Evolutionary conservation across 2,329 filamentous ascomycete species (phyloP), one percentile per base, ranked within the genome.

Genomic region (Beauveria caledonica): DNA sequence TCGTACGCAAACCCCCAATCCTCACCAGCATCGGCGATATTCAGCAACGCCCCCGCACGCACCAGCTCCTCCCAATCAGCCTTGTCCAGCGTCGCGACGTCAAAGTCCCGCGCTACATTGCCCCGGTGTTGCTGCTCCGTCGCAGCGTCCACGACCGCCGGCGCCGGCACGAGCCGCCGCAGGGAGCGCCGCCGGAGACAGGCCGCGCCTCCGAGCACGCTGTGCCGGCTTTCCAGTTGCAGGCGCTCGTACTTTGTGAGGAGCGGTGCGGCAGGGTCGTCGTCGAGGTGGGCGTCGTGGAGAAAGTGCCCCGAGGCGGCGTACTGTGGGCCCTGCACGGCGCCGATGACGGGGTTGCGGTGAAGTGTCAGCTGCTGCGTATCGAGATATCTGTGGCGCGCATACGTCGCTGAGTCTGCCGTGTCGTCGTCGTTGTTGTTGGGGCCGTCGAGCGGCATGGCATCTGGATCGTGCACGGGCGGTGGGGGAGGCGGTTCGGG

Each of bases 301-400:
- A 78, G 71, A 65, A 77, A 85, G 2, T 84, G 69, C 1, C 72
- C 72, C 0, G 79, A 77, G 1, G 70, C 64, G 1, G 71, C 62
- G 65, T 87, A 87, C 3, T 71, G 69, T 0, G 78, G 77, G 1
- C 84, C 85, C 65, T 87, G 79, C 2, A 85, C 75, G 5, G 76
- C 80, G 29, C 84, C 84, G 29, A 86, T 70, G 6, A 75, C 74
- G 2, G 73, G 78, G 63, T 83, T 76, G 0, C 70, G 68, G 56
- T 77, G 73, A 0, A 78, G 62, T 1, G 68, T 62, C 0, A 86
- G 71, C 61, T 79, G 74, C 0, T 71, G 66, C 4, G 68, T 69
- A 1, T 69, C 64, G 0, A 86, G 63, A 25, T 68, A 73, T 5
- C 60, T 68, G 3, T 64, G 63, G n/a, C 65, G 65, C 6, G 72